Conservation (phyloP, 2,329 filamentous ascomycete species). For the Paracorniculantispora psalliotae region DNA sequence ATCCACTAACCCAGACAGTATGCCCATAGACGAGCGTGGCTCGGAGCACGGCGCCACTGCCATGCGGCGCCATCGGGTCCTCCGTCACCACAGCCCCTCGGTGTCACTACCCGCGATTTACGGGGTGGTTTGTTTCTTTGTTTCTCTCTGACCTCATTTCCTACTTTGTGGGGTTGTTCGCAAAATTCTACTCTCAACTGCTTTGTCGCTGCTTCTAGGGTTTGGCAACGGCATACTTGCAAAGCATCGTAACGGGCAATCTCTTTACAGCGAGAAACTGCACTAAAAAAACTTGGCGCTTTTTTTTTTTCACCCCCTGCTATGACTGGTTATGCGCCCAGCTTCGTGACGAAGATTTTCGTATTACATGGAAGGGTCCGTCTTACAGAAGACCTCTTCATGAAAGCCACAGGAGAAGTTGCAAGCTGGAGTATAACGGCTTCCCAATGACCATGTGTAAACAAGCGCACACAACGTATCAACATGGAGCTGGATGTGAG, state of each 20-base stretch:
- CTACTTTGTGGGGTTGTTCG: too few species aligned
- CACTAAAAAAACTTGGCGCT: too few species aligned
- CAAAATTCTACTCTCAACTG: neutral
- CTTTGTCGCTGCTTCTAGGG: too few species aligned
- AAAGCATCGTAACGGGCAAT: neutral
- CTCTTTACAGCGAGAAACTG: too few species aligned
- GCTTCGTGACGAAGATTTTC: too few species aligned
- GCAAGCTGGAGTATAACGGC: neutral
- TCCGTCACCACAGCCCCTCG: neutral
- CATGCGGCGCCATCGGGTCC: neutral
- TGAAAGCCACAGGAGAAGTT: neutral
- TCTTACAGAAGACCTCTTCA: neutral
- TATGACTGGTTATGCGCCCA: too few species aligned
- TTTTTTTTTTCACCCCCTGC: too few species aligned
- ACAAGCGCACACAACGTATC: neutral
- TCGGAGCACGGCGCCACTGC: neutral
- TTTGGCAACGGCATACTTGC: too few species aligned
- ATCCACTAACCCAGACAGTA: constrained; percentile 6
- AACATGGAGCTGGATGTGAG: neutral
- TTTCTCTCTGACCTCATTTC: neutral
- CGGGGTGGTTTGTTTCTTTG: neutral
- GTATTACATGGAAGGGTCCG: too few species aligned
- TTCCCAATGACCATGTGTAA: neutral
- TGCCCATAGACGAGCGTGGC: constrained; percentile 4
- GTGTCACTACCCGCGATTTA: neutral